Evolutionary conservation across 73 alveolate species (phyloP).

Genomic region (Uronychia binucleata): DNA sequence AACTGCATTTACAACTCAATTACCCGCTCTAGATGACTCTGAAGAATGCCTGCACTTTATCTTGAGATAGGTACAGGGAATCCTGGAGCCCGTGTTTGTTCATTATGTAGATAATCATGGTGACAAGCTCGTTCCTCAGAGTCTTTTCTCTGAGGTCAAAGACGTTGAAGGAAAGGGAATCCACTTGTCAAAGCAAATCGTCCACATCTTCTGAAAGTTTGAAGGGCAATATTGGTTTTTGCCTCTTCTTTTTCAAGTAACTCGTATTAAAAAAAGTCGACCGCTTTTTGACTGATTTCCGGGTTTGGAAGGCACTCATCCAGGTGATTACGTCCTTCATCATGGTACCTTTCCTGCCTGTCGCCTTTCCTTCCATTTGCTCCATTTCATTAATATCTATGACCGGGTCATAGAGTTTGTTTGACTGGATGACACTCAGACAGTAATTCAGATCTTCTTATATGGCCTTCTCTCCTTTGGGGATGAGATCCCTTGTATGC

Average conservation of each 20-base stretch:
- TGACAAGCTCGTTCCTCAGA: constrained; percentile 8
- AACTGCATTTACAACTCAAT: neutral
- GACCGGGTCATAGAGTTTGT: neutral
- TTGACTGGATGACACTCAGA: neutral
- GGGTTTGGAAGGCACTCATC: neutral
- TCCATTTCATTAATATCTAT: neutral
- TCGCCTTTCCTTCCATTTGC: neutral
- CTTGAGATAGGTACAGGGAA: neutral
- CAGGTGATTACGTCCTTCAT: neutral
- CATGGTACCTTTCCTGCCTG: neutral
- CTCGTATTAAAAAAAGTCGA: neutral
- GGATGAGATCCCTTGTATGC: neutral
- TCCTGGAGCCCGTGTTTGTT: constrained; percentile 12
- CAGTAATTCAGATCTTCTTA: neutral
- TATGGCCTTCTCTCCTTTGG: neutral
- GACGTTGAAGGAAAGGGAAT: neutral
- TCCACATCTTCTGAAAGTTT: neutral
- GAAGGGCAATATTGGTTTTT: neutral
- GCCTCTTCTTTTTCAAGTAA: neutral
- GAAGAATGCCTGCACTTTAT: neutral
- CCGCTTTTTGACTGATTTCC: neutral
- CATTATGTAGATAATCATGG: constrained; percentile 5
- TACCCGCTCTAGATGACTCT: constrained; percentile 9
- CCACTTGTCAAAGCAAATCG: neutral
- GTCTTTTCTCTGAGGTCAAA: constrained; percentile 11